Evolutionary conservation across 768 basidiomycete species (phyloP).

Genomic region (Pholiota microspora): DNA sequence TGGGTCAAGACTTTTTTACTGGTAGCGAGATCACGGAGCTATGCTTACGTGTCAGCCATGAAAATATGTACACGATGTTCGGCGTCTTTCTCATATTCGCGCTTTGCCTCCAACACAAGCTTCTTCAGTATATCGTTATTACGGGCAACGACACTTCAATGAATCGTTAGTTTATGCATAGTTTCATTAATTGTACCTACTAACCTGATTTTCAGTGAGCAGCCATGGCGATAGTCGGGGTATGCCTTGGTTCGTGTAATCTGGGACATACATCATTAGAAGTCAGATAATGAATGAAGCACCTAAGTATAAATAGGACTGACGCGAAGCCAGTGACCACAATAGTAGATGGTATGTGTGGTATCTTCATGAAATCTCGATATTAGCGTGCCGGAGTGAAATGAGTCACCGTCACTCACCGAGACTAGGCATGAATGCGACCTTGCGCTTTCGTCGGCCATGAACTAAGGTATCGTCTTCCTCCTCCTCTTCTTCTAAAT

Average conservation of each 20-base stretch:
- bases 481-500: conserved; percentile 78
- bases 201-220: conserved; percentile 79
- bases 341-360: conserved; percentile 87
- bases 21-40: conserved; percentile 8
- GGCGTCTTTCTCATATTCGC: conserved; percentile 88
- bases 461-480: conserved; percentile 57
- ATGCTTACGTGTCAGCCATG: conserved; percentile 80
- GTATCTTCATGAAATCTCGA: conserved; percentile 50
- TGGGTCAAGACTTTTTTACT: conserved; percentile 9
- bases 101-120: conserved; percentile 83
- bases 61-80: conserved; percentile 89
- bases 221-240: conserved; percentile 72
- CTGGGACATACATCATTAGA: conserved; percentile 38
- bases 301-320: conserved; percentile 2
- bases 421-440: conserved; percentile 83
- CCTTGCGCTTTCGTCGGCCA: conserved; percentile 72
- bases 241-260: conserved; percentile 80
- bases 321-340: conserved; percentile 85
- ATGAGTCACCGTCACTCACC: conserved; percentile 40
- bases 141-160: conserved; percentile 74
- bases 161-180: conserved; percentile 10
- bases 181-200: not conserved
- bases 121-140: conserved; percentile 87
- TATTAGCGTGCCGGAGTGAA: conserved; percentile 6
- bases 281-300: not conserved